phyloP scores from a whole-genome alignment of 2,329 filamentous ascomycete genomes.

The Claviceps quebecensis region DNA sequence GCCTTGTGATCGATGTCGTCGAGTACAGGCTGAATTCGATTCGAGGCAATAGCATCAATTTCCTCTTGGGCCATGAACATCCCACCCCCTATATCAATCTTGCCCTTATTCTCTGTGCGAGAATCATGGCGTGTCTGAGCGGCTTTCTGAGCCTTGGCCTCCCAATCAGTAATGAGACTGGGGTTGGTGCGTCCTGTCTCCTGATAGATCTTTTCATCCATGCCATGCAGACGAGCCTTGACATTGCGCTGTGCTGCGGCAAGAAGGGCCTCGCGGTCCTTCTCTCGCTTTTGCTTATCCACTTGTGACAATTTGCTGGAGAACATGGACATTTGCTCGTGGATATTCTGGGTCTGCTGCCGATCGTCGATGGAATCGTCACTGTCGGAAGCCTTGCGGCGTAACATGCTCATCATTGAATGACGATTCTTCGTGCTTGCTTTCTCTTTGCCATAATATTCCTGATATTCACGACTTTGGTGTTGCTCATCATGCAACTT shows the following conservation, averaged over 20 bases:
- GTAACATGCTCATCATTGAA: constrained; percentile 39
- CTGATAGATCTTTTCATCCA: constrained; percentile 68
- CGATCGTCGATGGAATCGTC: constrained; percentile 53
- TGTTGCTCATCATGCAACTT: constrained; percentile 62
- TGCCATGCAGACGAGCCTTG: constrained; percentile 58
- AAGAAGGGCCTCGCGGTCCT: constrained; percentile 62
- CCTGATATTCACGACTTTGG: constrained; percentile 49
- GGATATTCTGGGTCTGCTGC: constrained; percentile 56
- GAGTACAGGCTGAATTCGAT: constrained; percentile 65
- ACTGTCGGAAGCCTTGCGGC: constrained; percentile 48
- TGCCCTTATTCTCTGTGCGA: constrained; percentile 41
- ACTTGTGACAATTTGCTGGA: constrained; percentile 52
- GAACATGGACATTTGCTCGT: constrained; percentile 66
- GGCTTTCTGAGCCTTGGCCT: constrained; percentile 56
- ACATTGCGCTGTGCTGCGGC: constrained; percentile 77
- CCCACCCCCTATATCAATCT: constrained; percentile 62
- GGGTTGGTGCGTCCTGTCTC: constrained; percentile 63
- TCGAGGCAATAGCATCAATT: constrained; percentile 65
- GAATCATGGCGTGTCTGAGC: constrained; percentile 50
- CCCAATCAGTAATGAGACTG: constrained; percentile 61
- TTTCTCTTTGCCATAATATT: constrained; percentile 55
- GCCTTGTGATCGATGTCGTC: constrained; percentile 75
- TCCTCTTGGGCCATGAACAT: constrained; percentile 66
- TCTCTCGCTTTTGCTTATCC: constrained; percentile 58
- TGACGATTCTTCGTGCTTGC: constrained; percentile 27